Evolutionary conservation across 805 yeast genomes (phyloP).

Genomic region (Ogataea henricii): DNA sequence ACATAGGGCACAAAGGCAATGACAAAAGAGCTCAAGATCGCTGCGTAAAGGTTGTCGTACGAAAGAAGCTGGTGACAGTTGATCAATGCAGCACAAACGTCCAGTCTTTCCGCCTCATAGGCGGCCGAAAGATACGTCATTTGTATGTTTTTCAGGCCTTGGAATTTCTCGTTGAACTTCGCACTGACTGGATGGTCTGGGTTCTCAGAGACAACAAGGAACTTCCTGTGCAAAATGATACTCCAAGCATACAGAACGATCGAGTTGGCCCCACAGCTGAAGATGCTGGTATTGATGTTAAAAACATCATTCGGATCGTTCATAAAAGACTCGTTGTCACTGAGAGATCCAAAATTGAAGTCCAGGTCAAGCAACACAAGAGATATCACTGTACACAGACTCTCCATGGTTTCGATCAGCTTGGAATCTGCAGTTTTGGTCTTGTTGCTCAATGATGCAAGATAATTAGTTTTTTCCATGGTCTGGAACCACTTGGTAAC

Average conservation of each 20-base stretch:
- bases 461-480: slow-evolving; percentile 37
- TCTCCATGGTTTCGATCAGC: slow-evolving; percentile 38
- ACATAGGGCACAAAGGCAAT: slow-evolving; percentile 51
- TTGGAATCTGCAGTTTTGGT: slow-evolving; percentile 29
- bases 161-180: slow-evolving; percentile 22
- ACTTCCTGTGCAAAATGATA: slow-evolving; percentile 55
- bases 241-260: slow-evolving; percentile 69
- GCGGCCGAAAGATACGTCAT: slow-evolving; percentile 39
- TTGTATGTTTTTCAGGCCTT: slow-evolving; percentile 25
- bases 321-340: slow-evolving; percentile 41
- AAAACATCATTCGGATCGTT: slow-evolving; percentile 43
- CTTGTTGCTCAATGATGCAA: slow-evolving; percentile 23
- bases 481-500: slow-evolving; percentile 58
- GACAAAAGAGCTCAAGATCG: slow-evolving; percentile 48
- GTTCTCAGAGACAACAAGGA: slow-evolving; percentile 39
- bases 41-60: slow-evolving; percentile 53
- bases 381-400: slow-evolving; percentile 50
- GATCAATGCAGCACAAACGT: slow-evolving; percentile 48
- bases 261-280: slow-evolving; percentile 43
- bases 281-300: slow-evolving; percentile 21
- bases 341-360: slow-evolving; percentile 45
- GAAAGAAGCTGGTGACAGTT: slow-evolving; percentile 44
- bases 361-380: slow-evolving; percentile 60
- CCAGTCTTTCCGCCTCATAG: slow-evolving; percentile 38
- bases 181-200: slow-evolving; percentile 29